Evolutionary conservation across 306 rosid species (phyloP), one percentile per base, ranked within the genome.

Genomic region (Arachis stenosperma): DNA sequence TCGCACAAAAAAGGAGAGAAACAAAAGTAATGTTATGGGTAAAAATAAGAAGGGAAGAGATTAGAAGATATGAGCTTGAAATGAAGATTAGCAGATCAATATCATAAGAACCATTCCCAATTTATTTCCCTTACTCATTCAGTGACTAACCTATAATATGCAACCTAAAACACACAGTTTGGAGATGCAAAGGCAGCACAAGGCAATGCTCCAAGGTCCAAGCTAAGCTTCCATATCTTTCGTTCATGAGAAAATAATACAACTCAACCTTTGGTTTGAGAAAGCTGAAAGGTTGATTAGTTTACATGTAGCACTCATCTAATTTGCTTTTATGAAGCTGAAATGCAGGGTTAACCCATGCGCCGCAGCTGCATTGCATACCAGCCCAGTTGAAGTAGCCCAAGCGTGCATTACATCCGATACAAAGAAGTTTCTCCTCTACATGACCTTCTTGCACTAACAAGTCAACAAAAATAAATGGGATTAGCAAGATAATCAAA

Each of bases 371-470:
- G 83, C 95, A 91, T 76, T 91, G 92, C 92, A 91, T 84, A 29
- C 97, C 95, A 15, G 92, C 90, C 97, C 97, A 91, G 71, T 89
- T 91, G 92, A 88, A 91, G 83, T 81, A 81, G 66, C 95, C 97
- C 82, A 91, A 79, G 61, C 95, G 97, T 43, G 92, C 90, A 58
- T 88, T 91, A 79, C 97, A 91, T 7, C 92, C 92, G 50, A 87
- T 71, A 75, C 97, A 91, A 51, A 80, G 87, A 51, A 91, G 88
- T 69, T 84, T 91, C 58, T 89, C 90, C 77, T 84, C 86, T 82
- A 88, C 92, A n/a, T 87, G 77, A 68, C 97, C 97, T 42, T 91
- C 95, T 85, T 91, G 86, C 6, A 91, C 97, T 91, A 78, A 65
- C 41, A 61, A 73, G 57, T 61, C 78, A 74, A 80, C 52, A 61